phyloP scores from a whole-genome alignment of 2,329 filamentous ascomycete species.

The Alternaria triticimaculans region DNA sequence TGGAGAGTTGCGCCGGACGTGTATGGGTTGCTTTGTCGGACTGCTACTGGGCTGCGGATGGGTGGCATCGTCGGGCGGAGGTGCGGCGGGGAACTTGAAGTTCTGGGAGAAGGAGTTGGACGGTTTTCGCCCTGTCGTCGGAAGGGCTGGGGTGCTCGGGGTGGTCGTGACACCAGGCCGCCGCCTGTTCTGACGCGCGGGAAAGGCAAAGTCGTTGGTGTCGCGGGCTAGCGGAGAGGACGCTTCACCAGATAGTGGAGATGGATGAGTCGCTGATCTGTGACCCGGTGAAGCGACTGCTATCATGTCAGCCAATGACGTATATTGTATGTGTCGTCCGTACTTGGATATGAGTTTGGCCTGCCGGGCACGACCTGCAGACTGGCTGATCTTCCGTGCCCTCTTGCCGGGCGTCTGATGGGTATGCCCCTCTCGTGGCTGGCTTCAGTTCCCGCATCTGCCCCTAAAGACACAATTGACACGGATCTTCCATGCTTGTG shows the following conservation, averaged over 20 bases:
- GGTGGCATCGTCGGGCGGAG: constrained; percentile 40
- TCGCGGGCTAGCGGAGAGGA: constrained; percentile 43
- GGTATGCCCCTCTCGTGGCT: constrained; percentile 34
- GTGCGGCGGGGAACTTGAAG: constrained; percentile 64
- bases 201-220: constrained; percentile 36
- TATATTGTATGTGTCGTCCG: background rate
- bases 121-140: constrained; percentile 47
- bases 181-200: constrained; percentile 36
- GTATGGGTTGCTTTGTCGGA: constrained; percentile 49
- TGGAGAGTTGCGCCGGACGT: constrained; percentile 35
- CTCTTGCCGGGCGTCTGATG: constrained; percentile 60
- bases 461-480: constrained; percentile 58
- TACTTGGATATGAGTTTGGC: constrained; percentile 45
- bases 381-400: constrained; percentile 81
- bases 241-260: constrained; percentile 51
- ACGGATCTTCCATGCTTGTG: constrained; percentile 55
- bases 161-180: constrained; percentile 43
- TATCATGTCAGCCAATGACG: constrained; percentile 23
- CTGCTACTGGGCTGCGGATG: constrained; percentile 30
- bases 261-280: constrained; percentile 48
- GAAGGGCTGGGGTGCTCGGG: constrained; percentile 51
- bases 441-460: constrained; percentile 47
- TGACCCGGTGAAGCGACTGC: constrained; percentile 39
- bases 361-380: constrained; percentile 71
- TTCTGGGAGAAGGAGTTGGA: constrained; percentile 54